These are phyloP conservation scores for Dichotomopilus funicola DNA, from an alignment of 2,329 filamentous ascomycete genomes.

Conservation along the genomic window DNA sequence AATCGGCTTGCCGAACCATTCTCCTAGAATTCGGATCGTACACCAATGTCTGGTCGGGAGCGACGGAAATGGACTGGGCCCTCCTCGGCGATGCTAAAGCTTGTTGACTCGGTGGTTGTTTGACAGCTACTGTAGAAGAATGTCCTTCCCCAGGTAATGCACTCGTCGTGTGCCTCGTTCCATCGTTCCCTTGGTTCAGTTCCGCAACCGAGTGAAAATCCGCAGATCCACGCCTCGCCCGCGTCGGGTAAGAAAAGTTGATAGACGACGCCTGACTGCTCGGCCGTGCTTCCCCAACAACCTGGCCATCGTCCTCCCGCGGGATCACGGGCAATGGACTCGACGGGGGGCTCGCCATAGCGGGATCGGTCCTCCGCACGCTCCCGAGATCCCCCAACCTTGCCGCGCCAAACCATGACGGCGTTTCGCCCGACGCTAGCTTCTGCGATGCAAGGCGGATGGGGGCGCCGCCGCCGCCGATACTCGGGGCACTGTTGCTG, in stretches of 20 bases:
- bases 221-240: slow-evolving; percentile 36
- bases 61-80: slow-evolving; percentile 23
- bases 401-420: slow-evolving; percentile 46
- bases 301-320: slow-evolving; percentile 15
- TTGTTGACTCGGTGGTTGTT: slow-evolving; percentile 6
- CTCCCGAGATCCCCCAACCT: slow-evolving; percentile 37
- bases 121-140: slow-evolving; percentile 15
- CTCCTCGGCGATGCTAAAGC: slow-evolving; percentile 14
- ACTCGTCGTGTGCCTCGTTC: slow-evolving; percentile 3
- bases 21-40: slow-evolving; percentile 61
- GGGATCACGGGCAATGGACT: slow-evolving; percentile 18
- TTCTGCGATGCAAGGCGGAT: slow-evolving; percentile 50
- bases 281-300: slow-evolving; percentile 32
- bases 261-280: slow-evolving; percentile 45
- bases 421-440: slow-evolving; percentile 33
- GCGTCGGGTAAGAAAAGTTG: slow-evolving; percentile 54
- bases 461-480: slow-evolving; percentile 36
- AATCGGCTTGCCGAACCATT: slow-evolving; percentile 46
- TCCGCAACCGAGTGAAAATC: slow-evolving; percentile 27
- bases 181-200: neutral
- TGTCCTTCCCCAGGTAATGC: slow-evolving; percentile 3
- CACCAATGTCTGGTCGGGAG: slow-evolving; percentile 43
- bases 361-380: slow-evolving; percentile 39
- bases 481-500: slow-evolving; percentile 23
- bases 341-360: slow-evolving; percentile 31